A percentile compares a stretch with the other conserved stretches of the same genome.
Evolutionary conservation across 2,329 filamentous ascomycete genomes (phyloP).

Genomic region (Tolypocladium pustulatum): DNA sequence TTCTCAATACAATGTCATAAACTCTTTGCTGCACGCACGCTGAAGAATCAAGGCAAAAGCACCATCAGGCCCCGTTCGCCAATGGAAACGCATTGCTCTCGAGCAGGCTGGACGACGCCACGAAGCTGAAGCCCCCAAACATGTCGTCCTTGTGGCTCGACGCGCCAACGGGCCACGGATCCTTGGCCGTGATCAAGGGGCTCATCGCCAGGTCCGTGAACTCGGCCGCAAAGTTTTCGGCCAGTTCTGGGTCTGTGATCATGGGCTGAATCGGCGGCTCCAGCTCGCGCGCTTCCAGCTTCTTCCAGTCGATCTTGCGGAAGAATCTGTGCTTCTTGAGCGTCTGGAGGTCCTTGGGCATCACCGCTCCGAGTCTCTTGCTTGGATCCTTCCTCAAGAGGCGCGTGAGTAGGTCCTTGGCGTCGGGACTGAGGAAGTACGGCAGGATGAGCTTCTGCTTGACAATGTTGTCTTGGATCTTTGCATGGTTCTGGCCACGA

Average conservation of each 20-base stretch:
- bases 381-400: constrained; percentile 84
- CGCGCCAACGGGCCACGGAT: constrained; percentile 27
- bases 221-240: constrained; percentile 91
- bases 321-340: constrained; percentile 96
- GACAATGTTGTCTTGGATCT: constrained; percentile 92
- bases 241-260: constrained; percentile 89
- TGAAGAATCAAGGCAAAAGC: background rate
- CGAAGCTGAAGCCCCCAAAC: constrained; percentile 56
- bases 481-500: constrained; percentile 79
- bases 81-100: constrained; percentile 34
- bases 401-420: constrained; percentile 85
- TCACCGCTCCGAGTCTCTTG: constrained; percentile 79
- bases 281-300: constrained; percentile 69
- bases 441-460: constrained; percentile 84
- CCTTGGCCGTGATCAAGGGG: constrained; percentile 45
- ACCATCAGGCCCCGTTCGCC: constrained; percentile 3
- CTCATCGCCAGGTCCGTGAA: constrained; percentile 82
- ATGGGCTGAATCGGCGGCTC: constrained; percentile 85
- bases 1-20: background rate
- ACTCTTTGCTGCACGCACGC: background rate
- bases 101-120: constrained; percentile 46
- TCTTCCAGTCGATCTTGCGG: constrained; percentile 90
- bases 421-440: constrained; percentile 83
- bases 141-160: constrained; percentile 37
- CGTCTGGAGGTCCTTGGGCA: constrained; percentile 74